phyloP scores from a whole-genome alignment of 2,329 filamentous ascomycete genomes.

The Ascosphaera acerosa region DNA sequence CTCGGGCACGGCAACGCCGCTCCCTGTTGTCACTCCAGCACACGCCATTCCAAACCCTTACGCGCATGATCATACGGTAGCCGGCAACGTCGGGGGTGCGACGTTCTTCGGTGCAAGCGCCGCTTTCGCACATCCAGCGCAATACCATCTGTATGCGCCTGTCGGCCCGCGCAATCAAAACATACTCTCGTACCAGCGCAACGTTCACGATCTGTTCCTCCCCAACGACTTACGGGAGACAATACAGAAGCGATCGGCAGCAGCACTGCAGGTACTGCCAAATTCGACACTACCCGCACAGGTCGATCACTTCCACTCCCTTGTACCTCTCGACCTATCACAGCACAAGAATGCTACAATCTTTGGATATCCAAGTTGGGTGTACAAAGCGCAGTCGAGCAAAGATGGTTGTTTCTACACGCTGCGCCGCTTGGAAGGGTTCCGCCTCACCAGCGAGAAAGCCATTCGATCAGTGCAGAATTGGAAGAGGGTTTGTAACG shows the following conservation, averaged over 20 bases:
- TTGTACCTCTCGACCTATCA: slow-evolving; percentile 67
- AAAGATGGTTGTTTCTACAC: slow-evolving; percentile 80
- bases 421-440: slow-evolving; percentile 66
- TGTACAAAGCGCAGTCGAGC: slow-evolving; percentile 78
- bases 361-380: slow-evolving; percentile 78
- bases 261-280: slow-evolving; percentile 59
- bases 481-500: slow-evolving; percentile 68
- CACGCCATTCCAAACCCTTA: slow-evolving; percentile 39
- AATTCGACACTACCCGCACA: slow-evolving; percentile 41
- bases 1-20: slow-evolving; percentile 28
- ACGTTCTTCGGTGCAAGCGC: slow-evolving; percentile 39
- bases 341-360: slow-evolving; percentile 52
- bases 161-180: slow-evolving; percentile 62
- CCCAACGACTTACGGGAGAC: slow-evolving; percentile 70
- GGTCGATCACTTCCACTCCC: slow-evolving; percentile 73
- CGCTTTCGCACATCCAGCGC: slow-evolving; percentile 41
- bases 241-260: slow-evolving; percentile 66
- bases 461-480: slow-evolving; percentile 65
- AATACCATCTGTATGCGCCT: slow-evolving; percentile 84
- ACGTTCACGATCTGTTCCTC: slow-evolving; percentile 77
- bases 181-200: slow-evolving; percentile 59
- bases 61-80: slow-evolving; percentile 37
- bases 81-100: slow-evolving; percentile 25
- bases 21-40: slow-evolving; percentile 19
- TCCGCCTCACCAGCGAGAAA: slow-evolving; percentile 66